Evolutionary conservation across 345 rosid genomes (phyloP).

Genomic region (Noccaea caerulescens): DNA sequence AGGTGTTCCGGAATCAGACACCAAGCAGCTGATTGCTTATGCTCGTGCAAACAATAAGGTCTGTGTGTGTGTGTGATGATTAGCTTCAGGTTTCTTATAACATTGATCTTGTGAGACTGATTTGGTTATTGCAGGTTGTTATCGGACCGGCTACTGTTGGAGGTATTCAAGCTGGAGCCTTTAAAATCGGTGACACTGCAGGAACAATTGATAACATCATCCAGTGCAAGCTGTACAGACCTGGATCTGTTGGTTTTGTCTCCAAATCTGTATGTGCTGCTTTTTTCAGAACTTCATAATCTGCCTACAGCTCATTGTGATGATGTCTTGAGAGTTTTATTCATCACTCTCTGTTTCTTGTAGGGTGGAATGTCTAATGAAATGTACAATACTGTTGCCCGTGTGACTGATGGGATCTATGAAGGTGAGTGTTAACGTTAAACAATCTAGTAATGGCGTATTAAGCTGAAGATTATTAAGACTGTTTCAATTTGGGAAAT

Average conservation of each 20-base stretch:
- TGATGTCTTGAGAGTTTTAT: slow-evolving; percentile 15
- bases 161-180: slow-evolving; percentile 97
- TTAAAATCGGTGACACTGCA: slow-evolving; percentile 98
- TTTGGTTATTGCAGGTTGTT: slow-evolving; percentile 62
- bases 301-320: slow-evolving; percentile 9
- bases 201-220: slow-evolving; percentile 96
- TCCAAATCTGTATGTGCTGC: slow-evolving; percentile 85
- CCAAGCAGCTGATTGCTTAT: slow-evolving; percentile 79
- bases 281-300: slow-evolving; percentile 17
- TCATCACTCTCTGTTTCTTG: slow-evolving; percentile 7
- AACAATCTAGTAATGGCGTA: neutral
- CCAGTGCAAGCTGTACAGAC: slow-evolving; percentile 91
- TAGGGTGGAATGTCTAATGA: slow-evolving; percentile 99
- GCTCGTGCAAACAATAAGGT: slow-evolving; percentile 93
- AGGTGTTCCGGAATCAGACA: slow-evolving; percentile 90
- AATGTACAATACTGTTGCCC: slow-evolving; percentile 86
- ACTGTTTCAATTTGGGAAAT: slow-evolving; percentile 34
- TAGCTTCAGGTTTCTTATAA: neutral
- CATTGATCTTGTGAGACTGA: slow-evolving; percentile 13
- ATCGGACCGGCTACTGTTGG: slow-evolving; percentile 96
- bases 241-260: slow-evolving; percentile 98
- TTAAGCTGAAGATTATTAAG: slow-evolving; percentile 3
- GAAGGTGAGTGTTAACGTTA: slow-evolving; percentile 61
- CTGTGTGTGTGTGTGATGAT: slow-evolving; percentile 10
- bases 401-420: slow-evolving; percentile 95